A percentile compares a stretch with the other conserved stretches of the same genome.
These are phyloP conservation scores for Phyllosticta citribraziliensis DNA, from an alignment of 2,329 filamentous ascomycete species.

Conservation along the genomic window DNA sequence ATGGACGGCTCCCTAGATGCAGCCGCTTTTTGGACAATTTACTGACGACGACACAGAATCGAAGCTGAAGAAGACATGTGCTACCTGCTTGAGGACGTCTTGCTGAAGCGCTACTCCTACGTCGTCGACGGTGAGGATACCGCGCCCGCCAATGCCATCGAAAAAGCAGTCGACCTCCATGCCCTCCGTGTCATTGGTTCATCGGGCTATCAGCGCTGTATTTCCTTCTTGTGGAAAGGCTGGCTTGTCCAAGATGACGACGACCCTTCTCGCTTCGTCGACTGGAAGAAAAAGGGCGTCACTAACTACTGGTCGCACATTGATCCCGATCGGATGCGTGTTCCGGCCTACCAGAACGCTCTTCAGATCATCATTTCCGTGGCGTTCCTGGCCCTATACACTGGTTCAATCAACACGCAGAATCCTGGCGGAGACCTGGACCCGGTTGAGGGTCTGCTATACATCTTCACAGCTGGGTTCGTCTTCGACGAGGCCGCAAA, in stretches of 20 bases:
- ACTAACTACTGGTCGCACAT: constrained; percentile 71
- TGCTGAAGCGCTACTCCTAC: constrained; percentile 84
- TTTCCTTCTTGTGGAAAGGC: constrained; percentile 83
- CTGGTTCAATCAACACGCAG: constrained; percentile 85
- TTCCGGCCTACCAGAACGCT: constrained; percentile 84
- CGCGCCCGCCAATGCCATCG: constrained; percentile 74
- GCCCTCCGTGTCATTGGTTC: constrained; percentile 81
- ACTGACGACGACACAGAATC: constrained; percentile 46
- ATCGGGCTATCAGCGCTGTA: constrained; percentile 92
- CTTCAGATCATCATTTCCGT: constrained; percentile 79
- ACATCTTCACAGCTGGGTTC: constrained; percentile 85
- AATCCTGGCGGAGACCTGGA: constrained; percentile 80
- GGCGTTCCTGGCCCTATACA: constrained; percentile 76
- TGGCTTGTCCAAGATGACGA: constrained; percentile 96
- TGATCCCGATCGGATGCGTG: constrained; percentile 88
- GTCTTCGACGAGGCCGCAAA: constrained; percentile 81
- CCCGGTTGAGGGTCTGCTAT: constrained; percentile 70
- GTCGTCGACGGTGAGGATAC: constrained; percentile 62
- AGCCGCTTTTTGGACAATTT: no score
- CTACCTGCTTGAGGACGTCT: constrained; percentile 69
- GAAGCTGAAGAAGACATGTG: constrained; percentile 70
- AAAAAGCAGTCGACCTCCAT: constrained; percentile 88
- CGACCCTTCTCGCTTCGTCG: constrained; percentile 79
- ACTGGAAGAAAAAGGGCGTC: constrained; percentile 75
- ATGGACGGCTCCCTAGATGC: no score